Base-by-base conservation (phyloP, 1,139 yeast species). In the Candida pseudoviswanathii region DNA sequence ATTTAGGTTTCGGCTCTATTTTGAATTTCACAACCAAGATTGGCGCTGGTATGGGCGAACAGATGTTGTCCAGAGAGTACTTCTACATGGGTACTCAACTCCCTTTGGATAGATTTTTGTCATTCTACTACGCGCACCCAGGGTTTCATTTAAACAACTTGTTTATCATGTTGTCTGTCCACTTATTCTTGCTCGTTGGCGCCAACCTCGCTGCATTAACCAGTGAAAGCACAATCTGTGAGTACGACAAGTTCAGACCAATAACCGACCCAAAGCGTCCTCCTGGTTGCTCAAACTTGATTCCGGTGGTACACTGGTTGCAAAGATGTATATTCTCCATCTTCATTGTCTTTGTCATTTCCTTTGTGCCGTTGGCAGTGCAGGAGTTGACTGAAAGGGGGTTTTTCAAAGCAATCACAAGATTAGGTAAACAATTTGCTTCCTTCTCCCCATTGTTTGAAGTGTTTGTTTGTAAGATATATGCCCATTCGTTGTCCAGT, bases 31-130 rank as follows among this genome's bases (percentile, higher is more conserved):
- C 82, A 5, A 77, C 82, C 8, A 80, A 80, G 51, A 79, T 80
- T 53, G 84, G 84, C 1, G 80, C 84, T 7, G 84, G 84, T 4
- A 80, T 80, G 84, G 82, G 83, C 3, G 84, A 80, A 56, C 84
- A 80, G 55, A 74, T 78, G 68, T 66, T 80, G 8, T 78, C 83
- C 0, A 63, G 84, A 50, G 84, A 80, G 53, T 80, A 78, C 56
- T 80, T 73, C 54, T 77, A 77, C 50, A 59, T 80, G 37, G 78
- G 83, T 4, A 66, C 80, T 1, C 78, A 72, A 42, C 60, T 80
- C 27, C 82, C 82, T 1, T 60, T 79, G 41, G 83, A 80, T 56
- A 60, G 84, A 47, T 77, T 80, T 57, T 63, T 80, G 33, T 78
- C 83, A 0, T 78, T 80, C 56, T 80, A 75, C 54, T 80, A 78